These are phyloP conservation scores for Candida mattraensis DNA, from an alignment of 805 yeast genomes.

Conservation along the genomic window DNA sequence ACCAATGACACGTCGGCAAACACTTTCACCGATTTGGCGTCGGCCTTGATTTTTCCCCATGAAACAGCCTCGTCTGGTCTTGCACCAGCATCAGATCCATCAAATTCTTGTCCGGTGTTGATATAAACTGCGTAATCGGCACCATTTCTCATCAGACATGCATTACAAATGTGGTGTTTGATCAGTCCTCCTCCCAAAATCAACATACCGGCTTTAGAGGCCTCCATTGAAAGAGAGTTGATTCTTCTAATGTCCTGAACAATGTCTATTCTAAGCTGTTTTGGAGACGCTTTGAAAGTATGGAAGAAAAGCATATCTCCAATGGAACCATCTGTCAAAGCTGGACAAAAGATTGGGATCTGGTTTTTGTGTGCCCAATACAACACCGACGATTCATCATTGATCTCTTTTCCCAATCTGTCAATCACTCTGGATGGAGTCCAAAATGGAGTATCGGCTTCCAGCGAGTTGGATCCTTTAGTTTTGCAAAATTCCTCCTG, in stretches of 20 bases:
- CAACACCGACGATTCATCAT: conserved; percentile 88
- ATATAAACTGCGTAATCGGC: conserved; percentile 97
- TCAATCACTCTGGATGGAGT: conserved; percentile 93
- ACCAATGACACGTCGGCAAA: conserved; percentile 95
- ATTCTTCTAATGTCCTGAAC: conserved; percentile 91
- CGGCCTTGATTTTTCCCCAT: conserved; percentile 98
- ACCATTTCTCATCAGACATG: conserved; percentile 98
- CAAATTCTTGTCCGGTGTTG: conserved; percentile 98
- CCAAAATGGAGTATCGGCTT: conserved; percentile 77
- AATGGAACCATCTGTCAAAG: conserved; percentile 95
- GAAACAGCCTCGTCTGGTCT: conserved; percentile 98
- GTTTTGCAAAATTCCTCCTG: conserved; percentile 67
- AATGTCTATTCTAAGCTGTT: conserved; percentile 84
- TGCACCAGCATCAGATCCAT: conserved; percentile 99
- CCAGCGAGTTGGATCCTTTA: conserved; percentile 54
- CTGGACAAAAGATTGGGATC: conserved; percentile 96
- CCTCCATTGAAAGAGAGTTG: conserved; percentile 94
- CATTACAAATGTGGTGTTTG: conserved; percentile 97
- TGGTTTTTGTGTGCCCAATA: conserved; percentile 98
- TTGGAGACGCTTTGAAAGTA: conserved; percentile 92
- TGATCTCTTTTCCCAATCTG: conserved; percentile 91
- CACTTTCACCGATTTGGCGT: conserved; percentile 87
- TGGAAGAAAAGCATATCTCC: conserved; percentile 99
- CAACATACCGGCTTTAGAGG: conserved; percentile 92
- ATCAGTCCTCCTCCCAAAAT: conserved; percentile 95